Conservation (phyloP, 208 protist genomes). For the Willaertia magna region DNA sequence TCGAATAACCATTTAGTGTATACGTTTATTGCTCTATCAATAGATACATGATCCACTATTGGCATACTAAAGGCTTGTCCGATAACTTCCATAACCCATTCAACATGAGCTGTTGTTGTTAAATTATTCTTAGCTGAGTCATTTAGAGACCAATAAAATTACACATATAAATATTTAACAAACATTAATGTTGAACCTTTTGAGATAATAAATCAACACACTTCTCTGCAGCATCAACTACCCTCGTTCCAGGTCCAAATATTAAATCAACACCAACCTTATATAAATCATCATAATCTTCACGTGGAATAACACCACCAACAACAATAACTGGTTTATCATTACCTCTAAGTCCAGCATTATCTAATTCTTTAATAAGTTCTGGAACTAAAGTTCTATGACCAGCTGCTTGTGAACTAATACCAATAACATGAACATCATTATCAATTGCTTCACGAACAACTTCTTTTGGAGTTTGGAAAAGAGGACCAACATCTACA, state of each 20-base stretch:
- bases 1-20: constrained; percentile 14
- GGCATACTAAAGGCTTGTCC: constrained; percentile 13
- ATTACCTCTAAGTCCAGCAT: constrained; percentile 45
- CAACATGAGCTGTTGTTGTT: not conserved
- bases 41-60: constrained; percentile 6
- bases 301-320: constrained; percentile 45
- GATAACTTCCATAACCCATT: constrained; percentile 11
- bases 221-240: constrained; percentile 17
- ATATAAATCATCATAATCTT: constrained; percentile 72
- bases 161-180: too few species aligned
- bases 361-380: constrained; percentile 65
- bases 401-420: constrained; percentile 48
- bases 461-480: constrained; percentile 66
- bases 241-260: constrained; percentile 69
- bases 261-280: constrained; percentile 68
- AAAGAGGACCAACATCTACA: constrained; percentile 81
- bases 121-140: not conserved
- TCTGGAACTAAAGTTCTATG: constrained; percentile 74
- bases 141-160: too few species aligned
- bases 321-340: constrained; percentile 42
- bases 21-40: constrained; percentile 10
- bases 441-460: constrained; percentile 72
- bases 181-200: not conserved
- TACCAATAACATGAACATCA: constrained; percentile 83
- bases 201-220: not conserved